phyloP scores from a whole-genome alignment of 2,329 filamentous ascomycete genomes.

The Talaromyces islandicus region DNA sequence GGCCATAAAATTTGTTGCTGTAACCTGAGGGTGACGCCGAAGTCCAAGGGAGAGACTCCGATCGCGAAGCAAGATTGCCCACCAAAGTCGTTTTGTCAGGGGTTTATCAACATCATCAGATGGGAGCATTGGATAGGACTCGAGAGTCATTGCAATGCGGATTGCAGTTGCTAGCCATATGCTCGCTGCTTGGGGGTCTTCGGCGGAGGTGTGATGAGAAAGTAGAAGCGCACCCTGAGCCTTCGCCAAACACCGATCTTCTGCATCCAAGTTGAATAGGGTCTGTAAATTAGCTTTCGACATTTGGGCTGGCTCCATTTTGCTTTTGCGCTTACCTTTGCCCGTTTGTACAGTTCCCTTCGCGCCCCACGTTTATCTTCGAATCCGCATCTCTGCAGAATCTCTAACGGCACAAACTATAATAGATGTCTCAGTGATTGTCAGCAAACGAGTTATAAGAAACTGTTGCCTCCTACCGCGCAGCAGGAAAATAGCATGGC shows the following conservation, averaged over 20 bases:
- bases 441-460: not conserved
- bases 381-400: slow-evolving; percentile 37
- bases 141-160: slow-evolving; percentile 44
- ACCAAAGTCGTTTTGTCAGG: slow-evolving; percentile 49
- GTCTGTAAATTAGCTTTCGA: slow-evolving; percentile 12
- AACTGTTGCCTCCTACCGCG: slow-evolving; percentile 23
- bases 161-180: slow-evolving; percentile 47
- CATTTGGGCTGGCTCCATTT: not conserved
- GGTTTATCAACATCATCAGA: slow-evolving; percentile 24
- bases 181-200: slow-evolving; percentile 23
- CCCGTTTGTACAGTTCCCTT: slow-evolving; percentile 40
- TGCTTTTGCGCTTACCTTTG: slow-evolving; percentile 27
- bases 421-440: slow-evolving; percentile 17
- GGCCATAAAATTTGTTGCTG: slow-evolving; percentile 42
- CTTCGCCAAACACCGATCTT: slow-evolving; percentile 18
- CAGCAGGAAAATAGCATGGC: slow-evolving; percentile 25
- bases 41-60: slow-evolving; percentile 46
- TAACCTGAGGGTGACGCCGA: slow-evolving; percentile 47
- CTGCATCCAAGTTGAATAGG: slow-evolving; percentile 25
- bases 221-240: slow-evolving; percentile 27
- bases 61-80: slow-evolving; percentile 51
- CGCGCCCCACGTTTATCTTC: slow-evolving; percentile 39
- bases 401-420: slow-evolving; percentile 43
- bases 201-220: slow-evolving; percentile 35
- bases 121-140: slow-evolving; percentile 38